These are phyloP conservation scores for Monoraphidium neglectum DNA, from an alignment of 139 green algal genomes.

Conservation along the genomic window DNA sequence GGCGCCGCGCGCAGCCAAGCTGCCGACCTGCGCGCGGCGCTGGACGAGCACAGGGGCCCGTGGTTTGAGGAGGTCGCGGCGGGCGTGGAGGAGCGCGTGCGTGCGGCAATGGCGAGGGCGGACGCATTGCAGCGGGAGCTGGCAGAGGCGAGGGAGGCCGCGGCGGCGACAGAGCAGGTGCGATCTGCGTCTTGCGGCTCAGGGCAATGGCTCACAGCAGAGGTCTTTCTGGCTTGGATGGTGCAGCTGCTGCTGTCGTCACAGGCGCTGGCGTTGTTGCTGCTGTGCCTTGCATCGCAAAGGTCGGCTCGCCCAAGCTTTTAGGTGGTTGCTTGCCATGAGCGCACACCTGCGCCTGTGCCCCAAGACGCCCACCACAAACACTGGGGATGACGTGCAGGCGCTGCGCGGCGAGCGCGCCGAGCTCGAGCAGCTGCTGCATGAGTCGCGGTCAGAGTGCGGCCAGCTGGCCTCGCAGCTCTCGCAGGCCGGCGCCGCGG, in stretches of 20 bases:
- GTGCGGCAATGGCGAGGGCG: slow-evolving; percentile 35
- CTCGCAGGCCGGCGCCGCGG: neutral
- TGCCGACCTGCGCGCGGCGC: slow-evolving; percentile 34
- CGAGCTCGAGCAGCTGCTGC: neutral
- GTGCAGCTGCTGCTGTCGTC: neutral
- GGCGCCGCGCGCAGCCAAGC: slow-evolving; percentile 19
- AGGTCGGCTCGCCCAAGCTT: too few species aligned
- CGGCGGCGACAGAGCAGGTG: slow-evolving; percentile 25
- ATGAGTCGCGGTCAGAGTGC: neutral
- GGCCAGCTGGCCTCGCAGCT: neutral
- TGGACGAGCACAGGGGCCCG: slow-evolving; percentile 48
- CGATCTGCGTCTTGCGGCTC: neutral
- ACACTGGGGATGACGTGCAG: neutral
- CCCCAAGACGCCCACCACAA: too few species aligned
- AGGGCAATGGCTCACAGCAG: neutral
- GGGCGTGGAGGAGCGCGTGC: slow-evolving; percentile 54
- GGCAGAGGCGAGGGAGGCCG: slow-evolving; percentile 13
- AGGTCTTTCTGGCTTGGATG: neutral
- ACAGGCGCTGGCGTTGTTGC: neutral
- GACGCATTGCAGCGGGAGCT: slow-evolving; percentile 51
- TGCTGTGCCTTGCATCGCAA: neutral
- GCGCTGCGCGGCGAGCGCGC: neutral
- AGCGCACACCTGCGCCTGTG: neutral
- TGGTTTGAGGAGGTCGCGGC: slow-evolving; percentile 41
- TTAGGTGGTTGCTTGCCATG: neutral